Conservation (phyloP, 768 basidiomycete genomes). For the Mycena amicta region DNA sequence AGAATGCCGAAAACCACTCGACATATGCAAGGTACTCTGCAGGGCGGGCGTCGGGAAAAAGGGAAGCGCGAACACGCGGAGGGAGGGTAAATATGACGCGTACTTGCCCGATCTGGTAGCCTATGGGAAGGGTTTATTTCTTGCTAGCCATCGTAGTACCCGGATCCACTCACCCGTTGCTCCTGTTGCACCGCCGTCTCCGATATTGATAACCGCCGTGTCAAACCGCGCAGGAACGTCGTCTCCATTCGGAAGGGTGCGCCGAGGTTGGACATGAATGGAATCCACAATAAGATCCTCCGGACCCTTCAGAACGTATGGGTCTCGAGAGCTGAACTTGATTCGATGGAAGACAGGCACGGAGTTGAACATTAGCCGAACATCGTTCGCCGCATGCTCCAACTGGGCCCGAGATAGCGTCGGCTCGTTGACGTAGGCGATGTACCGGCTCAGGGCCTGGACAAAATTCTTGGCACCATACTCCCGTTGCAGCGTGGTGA, state of each 20-base stretch:
- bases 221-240: conserved; percentile 30
- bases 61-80: neutral
- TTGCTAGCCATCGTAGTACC: neutral
- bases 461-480: conserved; percentile 33
- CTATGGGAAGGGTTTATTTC: neutral
- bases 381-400: conserved; percentile 21
- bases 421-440: conserved; percentile 26
- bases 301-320: conserved; percentile 21
- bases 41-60: conserved; percentile 14
- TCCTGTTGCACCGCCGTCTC: conserved; percentile 9
- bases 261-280: conserved; percentile 31
- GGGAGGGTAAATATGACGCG: conserved; percentile 30
- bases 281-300: conserved; percentile 27
- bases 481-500: conserved; percentile 19
- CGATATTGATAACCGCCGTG: conserved; percentile 28
- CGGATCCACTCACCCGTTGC: conserved; percentile 20
- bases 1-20: conserved; percentile 28
- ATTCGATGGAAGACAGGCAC: conserved; percentile 38
- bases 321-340: conserved; percentile 29
- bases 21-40: conserved; percentile 28
- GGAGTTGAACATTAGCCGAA: conserved; percentile 18
- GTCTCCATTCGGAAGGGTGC: conserved; percentile 15
- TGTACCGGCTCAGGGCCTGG: conserved; percentile 30
- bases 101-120: neutral
- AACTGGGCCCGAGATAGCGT: conserved; percentile 16